Base-by-base conservation (phyloP, 495 filamentous ascomycete species). In the Platismatia glauca region DNA sequence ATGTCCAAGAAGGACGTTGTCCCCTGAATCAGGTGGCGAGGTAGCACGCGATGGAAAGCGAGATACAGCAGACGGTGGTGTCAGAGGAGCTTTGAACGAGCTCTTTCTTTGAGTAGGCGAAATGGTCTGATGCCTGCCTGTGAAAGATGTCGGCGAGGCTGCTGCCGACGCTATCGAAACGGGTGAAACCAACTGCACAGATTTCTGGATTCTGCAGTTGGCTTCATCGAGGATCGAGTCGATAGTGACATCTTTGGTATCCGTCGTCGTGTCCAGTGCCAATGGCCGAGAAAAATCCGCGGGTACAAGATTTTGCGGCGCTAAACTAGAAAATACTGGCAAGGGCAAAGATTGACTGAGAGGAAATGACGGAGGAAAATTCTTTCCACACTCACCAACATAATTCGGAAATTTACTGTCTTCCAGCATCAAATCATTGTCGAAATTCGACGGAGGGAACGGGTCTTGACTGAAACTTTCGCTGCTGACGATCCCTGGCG, bases 361-460 rank as follows among this genome's bases (percentile, higher is more conserved):
- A 62, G 48, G 24, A 50, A 58, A 33, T 58, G 66, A 66, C 60
- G 65, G 53, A 67, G 70, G 65, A 66, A 67, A 68, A 68, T 67
- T 59, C n/a, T 62, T 69, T 71, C 71, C 64, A 72, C 75, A 94
- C 91, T 86, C 83, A 96, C 91, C 90, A 76, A 96, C 87, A 78
- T 82, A 91, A 58, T 80, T 81, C 35, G 76, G 66, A 44, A 78
- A 69, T 66, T 88, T 90, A 62, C 87, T 87, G 66, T 83, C 84
- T 66, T 76, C 60, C 76, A 81, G 68, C 67, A 74, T 59, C 73
- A 78, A 66, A 22, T 74, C 73, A 24, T 84, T 82, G 63, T 88
- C 86, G 67, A 80, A 80, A 70, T 78, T 78, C 55, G 77, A 69
- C 50, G 71, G 73, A 61, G 66, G 60, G 38, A 70, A 74, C 18